phyloP scores from a whole-genome alignment of 495 filamentous ascomycete species.

The Penicillium fimorum region DNA sequence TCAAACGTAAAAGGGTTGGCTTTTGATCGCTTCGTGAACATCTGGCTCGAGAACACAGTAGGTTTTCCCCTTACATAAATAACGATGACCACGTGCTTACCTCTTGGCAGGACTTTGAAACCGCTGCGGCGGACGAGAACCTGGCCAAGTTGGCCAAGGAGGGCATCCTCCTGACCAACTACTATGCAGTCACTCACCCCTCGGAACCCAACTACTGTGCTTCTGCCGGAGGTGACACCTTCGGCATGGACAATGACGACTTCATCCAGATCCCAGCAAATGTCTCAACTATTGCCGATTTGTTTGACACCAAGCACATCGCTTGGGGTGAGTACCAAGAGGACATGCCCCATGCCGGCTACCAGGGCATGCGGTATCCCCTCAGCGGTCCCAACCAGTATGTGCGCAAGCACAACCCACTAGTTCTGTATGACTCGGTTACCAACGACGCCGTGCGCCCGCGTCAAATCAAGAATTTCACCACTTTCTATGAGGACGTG shows the following conservation, averaged over 20 bases:
- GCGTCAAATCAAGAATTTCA: slow-evolving; percentile 66
- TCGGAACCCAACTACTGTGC: slow-evolving; percentile 71
- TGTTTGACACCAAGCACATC: slow-evolving; percentile 66
- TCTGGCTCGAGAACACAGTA: slow-evolving; percentile 76
- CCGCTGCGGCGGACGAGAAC: slow-evolving; percentile 50
- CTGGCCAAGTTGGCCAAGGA: slow-evolving; percentile 56
- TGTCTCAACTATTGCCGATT: slow-evolving; percentile 65
- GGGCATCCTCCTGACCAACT: slow-evolving; percentile 66
- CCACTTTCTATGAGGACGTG: slow-evolving; percentile 60
- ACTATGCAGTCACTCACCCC: slow-evolving; percentile 61
- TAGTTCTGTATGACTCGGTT: slow-evolving; percentile 59
- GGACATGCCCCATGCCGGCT: slow-evolving; percentile 66
- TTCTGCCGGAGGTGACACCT: slow-evolving; percentile 61
- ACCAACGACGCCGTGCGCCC: slow-evolving; percentile 53
- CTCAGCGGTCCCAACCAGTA: slow-evolving; percentile 58
- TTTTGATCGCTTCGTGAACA: slow-evolving; percentile 64
- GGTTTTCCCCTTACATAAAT: slow-evolving; percentile 33
- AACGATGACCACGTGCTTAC: slow-evolving; percentile 7
- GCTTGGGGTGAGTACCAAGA: slow-evolving; percentile 71
- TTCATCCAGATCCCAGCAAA: slow-evolving; percentile 57
- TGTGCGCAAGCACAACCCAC: slow-evolving; percentile 76
- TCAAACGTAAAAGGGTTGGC: slow-evolving; percentile 61
- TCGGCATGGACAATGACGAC: slow-evolving; percentile 68
- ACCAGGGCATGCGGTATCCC: slow-evolving; percentile 54
- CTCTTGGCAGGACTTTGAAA: slow-evolving; percentile 51